Conservation (phyloP, 768 basidiomycete species). For the Psilocybe azurescens region DNA sequence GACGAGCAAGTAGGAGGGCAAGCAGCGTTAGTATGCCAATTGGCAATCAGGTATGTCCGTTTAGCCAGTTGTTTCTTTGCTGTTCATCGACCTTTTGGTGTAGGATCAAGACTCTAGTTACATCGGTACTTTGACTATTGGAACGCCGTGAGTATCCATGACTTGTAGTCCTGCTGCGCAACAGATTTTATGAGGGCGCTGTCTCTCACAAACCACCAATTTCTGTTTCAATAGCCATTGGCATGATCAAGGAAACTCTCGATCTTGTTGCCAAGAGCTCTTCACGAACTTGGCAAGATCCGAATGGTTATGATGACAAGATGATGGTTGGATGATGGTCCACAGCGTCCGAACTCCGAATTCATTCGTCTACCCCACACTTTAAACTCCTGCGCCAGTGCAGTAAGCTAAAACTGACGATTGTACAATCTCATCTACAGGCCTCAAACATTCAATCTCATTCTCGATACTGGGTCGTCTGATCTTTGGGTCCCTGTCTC, state of each 20-base stretch:
- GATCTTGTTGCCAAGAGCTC: not conserved
- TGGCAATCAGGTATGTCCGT: conserved; percentile 52
- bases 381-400: no score
- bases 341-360: no score
- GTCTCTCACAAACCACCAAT: no score
- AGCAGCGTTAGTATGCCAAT: conserved; percentile 41
- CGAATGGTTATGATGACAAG: not conserved
- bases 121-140: conserved; percentile 56
- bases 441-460: conserved; percentile 72
- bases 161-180: no score
- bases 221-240: no score
- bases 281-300: not conserved
- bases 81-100: not conserved
- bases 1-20: conserved; percentile 33
- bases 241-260: not conserved
- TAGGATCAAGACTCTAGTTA: conserved; percentile 66
- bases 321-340: not conserved
- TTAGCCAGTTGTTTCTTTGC: conserved; percentile 1
- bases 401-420: not conserved
- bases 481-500: conserved; percentile 86
- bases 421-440: conserved; percentile 35
- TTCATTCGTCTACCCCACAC: no score
- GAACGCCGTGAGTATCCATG: conserved; percentile 60
- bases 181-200: no score
- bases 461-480: conserved; percentile 91